phyloP scores from a whole-genome alignment of 495 filamentous ascomycete species.

The Elasticomyces elasticus region DNA sequence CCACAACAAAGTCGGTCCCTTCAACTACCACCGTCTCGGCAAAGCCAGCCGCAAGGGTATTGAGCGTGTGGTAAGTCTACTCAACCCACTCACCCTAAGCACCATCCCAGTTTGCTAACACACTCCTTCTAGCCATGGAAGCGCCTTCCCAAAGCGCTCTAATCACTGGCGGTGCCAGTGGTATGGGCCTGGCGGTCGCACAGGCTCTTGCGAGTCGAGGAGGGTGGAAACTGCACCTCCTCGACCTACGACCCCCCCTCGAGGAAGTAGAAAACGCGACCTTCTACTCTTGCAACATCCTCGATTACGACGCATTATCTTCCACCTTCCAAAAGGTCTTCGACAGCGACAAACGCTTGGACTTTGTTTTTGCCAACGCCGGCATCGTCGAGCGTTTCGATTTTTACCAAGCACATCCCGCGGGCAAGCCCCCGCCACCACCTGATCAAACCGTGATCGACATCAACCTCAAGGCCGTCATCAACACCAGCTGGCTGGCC shows the following conservation, averaged over 20 bases:
- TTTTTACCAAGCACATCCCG: conserved; percentile 25
- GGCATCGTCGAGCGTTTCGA: conserved; percentile 27
- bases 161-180: conserved; percentile 20
- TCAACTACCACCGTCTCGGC: conserved; percentile 15
- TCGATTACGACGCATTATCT: conserved; percentile 21
- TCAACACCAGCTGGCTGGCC: conserved; percentile 27
- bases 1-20: conserved; percentile 14
- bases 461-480: conserved; percentile 29
- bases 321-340: conserved; percentile 25
- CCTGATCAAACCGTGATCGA: conserved; percentile 26
- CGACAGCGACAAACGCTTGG: conserved; percentile 19
- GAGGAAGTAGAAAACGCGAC: conserved; percentile 21
- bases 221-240: conserved; percentile 26
- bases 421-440: conserved; percentile 22
- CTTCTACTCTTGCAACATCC: conserved; percentile 27
- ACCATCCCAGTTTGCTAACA: too few species aligned
- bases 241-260: conserved; percentile 23
- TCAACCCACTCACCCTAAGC: too few species aligned
- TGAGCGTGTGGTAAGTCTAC: too few species aligned
- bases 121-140: too few species aligned
- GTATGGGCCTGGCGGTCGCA: conserved; percentile 32
- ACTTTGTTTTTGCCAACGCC: conserved; percentile 31
- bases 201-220: conserved; percentile 24
- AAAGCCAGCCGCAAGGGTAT: neutral
- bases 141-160: conserved; percentile 16